A percentile compares a stretch with the other conserved stretches of the same genome.
These are phyloP conservation scores for Phenoliferia sp. DNA, from an alignment of 1,284 basidiomycete genomes.

Conservation along the genomic window DNA sequence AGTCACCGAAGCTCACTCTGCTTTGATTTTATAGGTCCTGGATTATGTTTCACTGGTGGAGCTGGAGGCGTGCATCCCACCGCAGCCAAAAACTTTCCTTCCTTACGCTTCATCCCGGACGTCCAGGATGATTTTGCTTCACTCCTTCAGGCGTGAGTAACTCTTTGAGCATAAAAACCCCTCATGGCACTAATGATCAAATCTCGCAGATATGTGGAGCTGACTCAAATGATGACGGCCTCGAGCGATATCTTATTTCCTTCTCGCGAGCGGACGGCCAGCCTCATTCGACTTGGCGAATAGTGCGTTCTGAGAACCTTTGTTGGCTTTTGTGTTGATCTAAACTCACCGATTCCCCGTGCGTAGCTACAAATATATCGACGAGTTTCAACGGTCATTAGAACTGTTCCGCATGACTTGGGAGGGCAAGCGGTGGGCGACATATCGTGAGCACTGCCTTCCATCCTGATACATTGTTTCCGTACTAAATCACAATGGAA, in stretches of 20 bases:
- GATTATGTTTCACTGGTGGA: slow-evolving; percentile 44
- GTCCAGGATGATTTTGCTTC: slow-evolving; percentile 35
- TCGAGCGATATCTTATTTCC: slow-evolving; percentile 47
- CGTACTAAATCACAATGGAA: slow-evolving; percentile 25
- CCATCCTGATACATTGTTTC: background rate
- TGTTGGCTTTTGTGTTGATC: background rate
- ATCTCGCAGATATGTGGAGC: slow-evolving; percentile 33
- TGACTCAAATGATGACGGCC: slow-evolving; percentile 48
- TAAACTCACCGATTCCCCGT: background rate
- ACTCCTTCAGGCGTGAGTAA: slow-evolving; percentile 32
- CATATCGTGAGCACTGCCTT: slow-evolving; percentile 15
- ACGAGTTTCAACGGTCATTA: background rate
- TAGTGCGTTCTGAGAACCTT: slow-evolving; percentile 42
- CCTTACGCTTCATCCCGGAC: slow-evolving; percentile 26
- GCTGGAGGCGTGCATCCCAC: slow-evolving; percentile 7
- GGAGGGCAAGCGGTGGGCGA: slow-evolving; percentile 40
- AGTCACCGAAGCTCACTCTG: background rate
- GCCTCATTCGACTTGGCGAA: slow-evolving; percentile 44
- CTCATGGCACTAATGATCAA: background rate
- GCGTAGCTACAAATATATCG: background rate
- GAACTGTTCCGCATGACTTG: slow-evolving; percentile 36
- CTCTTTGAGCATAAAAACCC: background rate
- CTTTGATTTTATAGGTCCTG: slow-evolving; percentile 36
- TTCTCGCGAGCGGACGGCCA: slow-evolving; percentile 41
- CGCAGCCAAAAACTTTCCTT: slow-evolving; percentile 44